Evolutionary conservation across 179 eudicot genomes (phyloP).

Genomic region (Beta corolliflora): DNA sequence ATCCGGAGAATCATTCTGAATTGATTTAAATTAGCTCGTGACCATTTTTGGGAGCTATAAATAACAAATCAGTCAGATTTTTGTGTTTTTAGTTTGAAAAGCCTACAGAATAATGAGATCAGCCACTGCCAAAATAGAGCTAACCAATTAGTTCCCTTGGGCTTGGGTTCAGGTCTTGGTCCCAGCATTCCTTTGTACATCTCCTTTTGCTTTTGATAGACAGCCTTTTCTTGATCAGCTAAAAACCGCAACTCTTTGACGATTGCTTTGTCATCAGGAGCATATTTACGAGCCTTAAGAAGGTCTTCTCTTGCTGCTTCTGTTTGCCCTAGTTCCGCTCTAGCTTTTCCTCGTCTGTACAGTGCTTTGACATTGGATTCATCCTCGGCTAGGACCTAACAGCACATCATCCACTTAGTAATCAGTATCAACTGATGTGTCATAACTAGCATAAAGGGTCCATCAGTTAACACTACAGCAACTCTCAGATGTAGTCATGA

Average conservation of each 20-base stretch:
- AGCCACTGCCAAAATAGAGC: slow-evolving; percentile 76
- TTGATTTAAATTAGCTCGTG: too few relatives aligned
- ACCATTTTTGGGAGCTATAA: background rate
- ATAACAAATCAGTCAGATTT: slow-evolving; percentile 47
- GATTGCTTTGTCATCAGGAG: slow-evolving; percentile 87
- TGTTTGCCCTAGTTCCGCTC: slow-evolving; percentile 91
- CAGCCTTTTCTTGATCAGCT: slow-evolving; percentile 85
- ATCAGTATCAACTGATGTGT: background rate
- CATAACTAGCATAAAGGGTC: background rate
- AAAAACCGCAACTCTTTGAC: slow-evolving; percentile 63
- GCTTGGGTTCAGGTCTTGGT: slow-evolving; percentile 79
- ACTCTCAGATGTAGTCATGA: background rate
- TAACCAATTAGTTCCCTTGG: slow-evolving; percentile 56
- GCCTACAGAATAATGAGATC: slow-evolving; percentile 50
- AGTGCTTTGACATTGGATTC: slow-evolving; percentile 85
- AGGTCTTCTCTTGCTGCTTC: slow-evolving; percentile 91
- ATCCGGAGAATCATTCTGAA: background rate
- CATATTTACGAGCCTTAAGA: slow-evolving; percentile 74
- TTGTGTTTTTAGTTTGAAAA: slow-evolving; percentile 44
- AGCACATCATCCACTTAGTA: slow-evolving; percentile 8
- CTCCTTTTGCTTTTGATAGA: slow-evolving; percentile 90
- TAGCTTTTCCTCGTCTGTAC: slow-evolving; percentile 90
- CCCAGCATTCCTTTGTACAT: slow-evolving; percentile 93
- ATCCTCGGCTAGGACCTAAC: slow-evolving; percentile 73
- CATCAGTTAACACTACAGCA: background rate